Evolutionary conservation across 805 yeast genomes (phyloP), one percentile per base, ranked within the genome.

Genomic region (Cyberlindnera americana): DNA sequence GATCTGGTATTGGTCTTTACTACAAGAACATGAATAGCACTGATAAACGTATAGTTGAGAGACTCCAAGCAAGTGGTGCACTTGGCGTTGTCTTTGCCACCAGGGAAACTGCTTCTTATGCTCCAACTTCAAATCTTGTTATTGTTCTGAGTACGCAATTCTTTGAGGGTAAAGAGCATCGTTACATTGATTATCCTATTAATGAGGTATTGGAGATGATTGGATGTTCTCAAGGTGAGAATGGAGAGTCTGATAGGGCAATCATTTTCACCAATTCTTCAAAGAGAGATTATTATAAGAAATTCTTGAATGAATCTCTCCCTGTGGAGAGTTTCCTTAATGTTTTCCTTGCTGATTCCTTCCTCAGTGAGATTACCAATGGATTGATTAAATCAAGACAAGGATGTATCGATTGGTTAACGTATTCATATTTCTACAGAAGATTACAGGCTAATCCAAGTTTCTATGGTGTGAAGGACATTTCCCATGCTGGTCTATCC

Each of bases 361-460:
- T 91, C 25, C 59, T 85, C 29, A 74, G 77, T 32, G 98, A 87
- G 50, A 80, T 89, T n/a, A 75, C 84, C 26, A 73, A 79, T 6
- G 67, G 76, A 3, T 67, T 79, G 12, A 73, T 91, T 41, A 71
- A 67, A 33, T 69, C 75, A 7, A 78, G 84, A 54, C 96, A 90
- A 52, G 93, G 84, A 49, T 86, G 95, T 52, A 76, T 93, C 43
- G 96, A 91, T 53, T 88, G 95, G 95, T 55, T 93, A 24, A 84
- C 96, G 0, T 86, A 75, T 57, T 74, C 95, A 0, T 84, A 80
- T 50, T 84, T 90, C 54, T 93, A 87, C 61, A 70, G 95, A 47
- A 69, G 98, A 36, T 58, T 93, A 16, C 83, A 78, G 40, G 70
- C 75, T 25, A 93, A 93, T 58, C 97, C 99, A 4, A 78, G 93